These are phyloP conservation scores for Acanthamoeba castellanii DNA, from an alignment of 208 protist genomes.

Conservation along the genomic window DNA sequence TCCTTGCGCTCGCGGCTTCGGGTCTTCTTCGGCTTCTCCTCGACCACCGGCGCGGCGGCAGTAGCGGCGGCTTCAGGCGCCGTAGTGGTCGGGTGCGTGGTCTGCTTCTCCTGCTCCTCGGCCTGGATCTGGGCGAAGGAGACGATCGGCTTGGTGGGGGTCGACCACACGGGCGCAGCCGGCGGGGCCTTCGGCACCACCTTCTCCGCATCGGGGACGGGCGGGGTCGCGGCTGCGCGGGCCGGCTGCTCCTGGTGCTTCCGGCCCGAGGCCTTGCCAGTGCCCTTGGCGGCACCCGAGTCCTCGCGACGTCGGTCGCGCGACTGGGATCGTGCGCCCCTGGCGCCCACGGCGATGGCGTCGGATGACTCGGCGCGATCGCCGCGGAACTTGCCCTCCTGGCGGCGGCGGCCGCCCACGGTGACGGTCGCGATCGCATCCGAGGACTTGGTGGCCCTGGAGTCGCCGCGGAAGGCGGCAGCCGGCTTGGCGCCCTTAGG, in stretches of 20 bases:
- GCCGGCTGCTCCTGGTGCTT: background rate
- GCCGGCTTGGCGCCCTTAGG: too few species aligned
- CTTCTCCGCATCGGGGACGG: background rate
- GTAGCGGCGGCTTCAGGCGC: background rate
- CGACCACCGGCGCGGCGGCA: background rate
- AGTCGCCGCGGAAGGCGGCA: background rate
- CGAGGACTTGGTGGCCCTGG: background rate
- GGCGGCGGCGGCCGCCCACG: background rate
- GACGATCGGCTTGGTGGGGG: constrained; percentile 25
- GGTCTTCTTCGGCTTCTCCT: constrained; percentile 8
- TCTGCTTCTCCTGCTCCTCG: constrained; percentile 58
- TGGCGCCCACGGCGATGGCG: background rate
- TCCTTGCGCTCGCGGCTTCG: background rate
- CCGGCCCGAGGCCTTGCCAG: background rate
- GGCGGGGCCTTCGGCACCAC: background rate
- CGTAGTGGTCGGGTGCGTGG: background rate
- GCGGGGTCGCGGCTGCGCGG: too few species aligned
- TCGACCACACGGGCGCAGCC: constrained; percentile 13
- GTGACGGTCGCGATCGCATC: background rate
- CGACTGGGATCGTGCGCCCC: background rate
- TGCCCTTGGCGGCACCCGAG: background rate
- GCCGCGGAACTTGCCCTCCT: background rate
- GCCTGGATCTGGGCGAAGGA: constrained; percentile 43
- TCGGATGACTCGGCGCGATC: background rate
- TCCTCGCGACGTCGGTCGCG: background rate